phyloP scores from a whole-genome alignment of 495 filamentous ascomycete genomes.

The Penicillium robsamsonii region DNA sequence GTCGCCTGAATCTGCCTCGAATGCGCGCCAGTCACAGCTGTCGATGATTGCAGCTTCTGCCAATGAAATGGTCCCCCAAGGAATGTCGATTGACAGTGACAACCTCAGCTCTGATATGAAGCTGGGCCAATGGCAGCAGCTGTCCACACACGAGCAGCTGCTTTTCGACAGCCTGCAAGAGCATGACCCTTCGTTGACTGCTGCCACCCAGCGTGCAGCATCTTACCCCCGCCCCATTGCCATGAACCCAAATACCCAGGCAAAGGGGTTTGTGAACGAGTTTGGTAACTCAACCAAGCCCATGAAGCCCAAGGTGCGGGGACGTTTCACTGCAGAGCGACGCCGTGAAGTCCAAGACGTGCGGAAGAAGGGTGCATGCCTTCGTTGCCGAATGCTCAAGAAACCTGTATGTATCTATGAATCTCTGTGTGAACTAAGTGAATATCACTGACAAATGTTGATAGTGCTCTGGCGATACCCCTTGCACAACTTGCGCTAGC shows the following conservation, averaged over 20 bases:
- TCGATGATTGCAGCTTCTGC: constrained; percentile 51
- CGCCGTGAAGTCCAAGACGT: constrained; percentile 79
- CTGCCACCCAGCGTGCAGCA: constrained; percentile 46
- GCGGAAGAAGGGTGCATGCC: constrained; percentile 77
- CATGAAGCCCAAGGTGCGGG: constrained; percentile 58
- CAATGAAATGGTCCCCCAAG: constrained; percentile 49
- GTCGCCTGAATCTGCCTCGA: constrained; percentile 38
- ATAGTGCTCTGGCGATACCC: constrained; percentile 72
- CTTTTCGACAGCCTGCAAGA: constrained; percentile 48
- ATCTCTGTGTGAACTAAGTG: not conserved
- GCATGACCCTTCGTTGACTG: constrained; percentile 46
- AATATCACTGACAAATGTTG: constrained; percentile 13
- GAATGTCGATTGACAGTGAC: constrained; percentile 41
- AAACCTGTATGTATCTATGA: constrained; percentile 56
- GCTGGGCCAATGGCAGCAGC: constrained; percentile 39
- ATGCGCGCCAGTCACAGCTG: constrained; percentile 46
- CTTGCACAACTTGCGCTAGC: constrained; percentile 75
- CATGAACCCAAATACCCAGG: constrained; percentile 52
- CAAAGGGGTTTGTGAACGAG: constrained; percentile 57
- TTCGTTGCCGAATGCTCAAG: constrained; percentile 80
- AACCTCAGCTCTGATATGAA: constrained; percentile 34
- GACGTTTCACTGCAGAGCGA: constrained; percentile 63
- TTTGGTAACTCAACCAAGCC: constrained; percentile 53
- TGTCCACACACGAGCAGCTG: constrained; percentile 46
- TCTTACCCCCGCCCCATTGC: constrained; percentile 54